Conservation (phyloP, 768 basidiomycete genomes). For the Postia placenta region DNA sequence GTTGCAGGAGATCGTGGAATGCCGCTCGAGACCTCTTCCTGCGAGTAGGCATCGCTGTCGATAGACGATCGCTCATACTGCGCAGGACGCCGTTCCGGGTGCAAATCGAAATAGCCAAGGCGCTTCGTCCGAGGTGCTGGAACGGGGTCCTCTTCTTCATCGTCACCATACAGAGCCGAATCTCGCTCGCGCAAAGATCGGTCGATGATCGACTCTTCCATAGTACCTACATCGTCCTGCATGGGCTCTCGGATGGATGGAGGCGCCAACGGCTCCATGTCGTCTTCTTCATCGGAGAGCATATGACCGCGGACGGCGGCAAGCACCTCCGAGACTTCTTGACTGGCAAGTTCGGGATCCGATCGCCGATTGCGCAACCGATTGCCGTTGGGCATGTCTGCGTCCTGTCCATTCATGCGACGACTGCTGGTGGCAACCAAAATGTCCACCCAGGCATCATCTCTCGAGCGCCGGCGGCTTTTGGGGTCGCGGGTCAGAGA, state of each 20-base stretch:
- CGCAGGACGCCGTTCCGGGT: conserved; percentile 59
- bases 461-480: conserved; percentile 36
- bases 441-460: conserved; percentile 89
- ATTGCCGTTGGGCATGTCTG: conserved; percentile 27
- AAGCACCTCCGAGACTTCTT: conserved; percentile 68
- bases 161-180: conserved; percentile 15
- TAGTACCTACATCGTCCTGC: conserved; percentile 18
- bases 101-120: conserved; percentile 71
- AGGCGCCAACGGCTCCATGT: conserved; percentile 19
- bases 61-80: conserved; percentile 13
- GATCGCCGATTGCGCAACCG: conserved; percentile 31
- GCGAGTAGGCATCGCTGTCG: conserved; percentile 17
- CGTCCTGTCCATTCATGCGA: conserved; percentile 53
- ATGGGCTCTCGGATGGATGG: conserved; percentile 12
- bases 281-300: conserved; percentile 37
- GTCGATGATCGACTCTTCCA: conserved; percentile 14
- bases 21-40: background rate
- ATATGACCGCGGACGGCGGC: conserved; percentile 43
- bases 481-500: conserved; percentile 30
- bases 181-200: conserved; percentile 4
- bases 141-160: conserved; percentile 22
- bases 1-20: background rate
- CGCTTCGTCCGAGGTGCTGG: conserved; percentile 23
- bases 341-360: conserved; percentile 68
- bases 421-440: conserved; percentile 55